Percentiles rank a stretch among this genome's conserved stretches.
Conservation (phyloP, 1,284 basidiomycete genomes). For the Fomitopsis betulina region DNA sequence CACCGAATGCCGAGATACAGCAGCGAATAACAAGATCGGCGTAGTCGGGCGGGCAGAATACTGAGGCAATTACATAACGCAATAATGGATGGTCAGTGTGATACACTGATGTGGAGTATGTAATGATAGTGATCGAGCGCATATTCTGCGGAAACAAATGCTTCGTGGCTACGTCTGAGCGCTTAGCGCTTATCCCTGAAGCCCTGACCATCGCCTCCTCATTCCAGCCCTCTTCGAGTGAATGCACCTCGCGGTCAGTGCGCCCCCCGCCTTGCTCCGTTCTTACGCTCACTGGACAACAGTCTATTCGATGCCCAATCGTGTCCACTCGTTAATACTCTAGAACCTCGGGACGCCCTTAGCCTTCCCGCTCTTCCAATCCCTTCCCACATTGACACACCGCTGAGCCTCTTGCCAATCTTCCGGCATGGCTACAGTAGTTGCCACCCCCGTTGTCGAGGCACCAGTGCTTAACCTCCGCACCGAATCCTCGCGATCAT, state of each 20-base stretch:
- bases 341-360: neutral
- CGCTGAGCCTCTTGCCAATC: too few species aligned
- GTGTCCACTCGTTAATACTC: neutral
- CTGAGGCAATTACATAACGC: too few species aligned
- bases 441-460: neutral
- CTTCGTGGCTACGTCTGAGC: neutral
- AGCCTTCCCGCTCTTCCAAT: neutral
- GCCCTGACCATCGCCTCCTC: neutral
- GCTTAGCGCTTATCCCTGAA: neutral
- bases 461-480: neutral
- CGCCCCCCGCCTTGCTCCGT: neutral
- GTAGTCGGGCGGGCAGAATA: too few species aligned
- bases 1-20: neutral
- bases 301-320: neutral
- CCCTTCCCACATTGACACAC: neutral
- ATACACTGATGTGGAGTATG: neutral
- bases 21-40: too few species aligned
- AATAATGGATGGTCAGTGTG: too few species aligned
- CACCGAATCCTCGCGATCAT: constrained; percentile 8
- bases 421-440: neutral
- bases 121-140: neutral
- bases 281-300: neutral
- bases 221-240: neutral
- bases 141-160: neutral
- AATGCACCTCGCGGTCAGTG: neutral